These are phyloP conservation scores for Farysia itapuensis DNA, from an alignment of 1,284 basidiomycete genomes.

Conservation along the genomic window DNA sequence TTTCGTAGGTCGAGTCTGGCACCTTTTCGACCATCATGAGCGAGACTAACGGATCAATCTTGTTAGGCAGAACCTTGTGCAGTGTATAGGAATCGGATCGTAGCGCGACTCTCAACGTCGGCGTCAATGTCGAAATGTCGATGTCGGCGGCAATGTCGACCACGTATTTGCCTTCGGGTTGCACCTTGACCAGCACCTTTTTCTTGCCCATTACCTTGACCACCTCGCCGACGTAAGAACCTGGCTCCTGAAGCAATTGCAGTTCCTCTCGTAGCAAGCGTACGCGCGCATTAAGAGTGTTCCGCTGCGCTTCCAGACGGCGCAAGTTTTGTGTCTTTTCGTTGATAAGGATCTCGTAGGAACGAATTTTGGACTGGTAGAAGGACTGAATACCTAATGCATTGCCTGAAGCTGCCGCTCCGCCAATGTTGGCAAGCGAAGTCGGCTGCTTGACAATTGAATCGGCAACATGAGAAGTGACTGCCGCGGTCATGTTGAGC, in stretches of 20 bases:
- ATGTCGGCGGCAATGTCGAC: conserved; percentile 91
- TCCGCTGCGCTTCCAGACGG: conserved; percentile 91
- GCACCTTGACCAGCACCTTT: conserved; percentile 96
- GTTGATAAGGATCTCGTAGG: conserved; percentile 87
- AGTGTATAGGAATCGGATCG: conserved; percentile 89
- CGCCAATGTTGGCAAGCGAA: conserved; percentile 27
- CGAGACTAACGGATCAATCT: conserved; percentile 59
- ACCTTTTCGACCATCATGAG: conserved; percentile 99
- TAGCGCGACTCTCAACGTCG: conserved; percentile 87
- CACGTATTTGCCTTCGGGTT: conserved; percentile 98
- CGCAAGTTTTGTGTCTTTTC: conserved; percentile 94
- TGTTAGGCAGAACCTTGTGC: conserved; percentile 59
- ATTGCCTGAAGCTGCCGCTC: conserved; percentile 26
- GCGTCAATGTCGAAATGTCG: conserved; percentile 76
- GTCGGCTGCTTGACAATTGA: conserved; percentile 4
- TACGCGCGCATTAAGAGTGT: conserved; percentile 94
- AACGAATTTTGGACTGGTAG: conserved; percentile 93
- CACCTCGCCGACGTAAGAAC: conserved; percentile 95
- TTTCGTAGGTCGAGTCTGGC: conserved; percentile 97
- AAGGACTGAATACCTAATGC: conserved; percentile 68
- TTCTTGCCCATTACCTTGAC: conserved; percentile 99
- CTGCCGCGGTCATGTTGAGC: conserved; percentile 22
- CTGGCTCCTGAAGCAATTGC: conserved; percentile 91
- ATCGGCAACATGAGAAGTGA: conserved; percentile 21
- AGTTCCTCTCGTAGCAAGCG: conserved; percentile 80